Evolutionary conservation across 1,284 basidiomycete genomes (phyloP).

Genomic region (Melampsora americana): DNA sequence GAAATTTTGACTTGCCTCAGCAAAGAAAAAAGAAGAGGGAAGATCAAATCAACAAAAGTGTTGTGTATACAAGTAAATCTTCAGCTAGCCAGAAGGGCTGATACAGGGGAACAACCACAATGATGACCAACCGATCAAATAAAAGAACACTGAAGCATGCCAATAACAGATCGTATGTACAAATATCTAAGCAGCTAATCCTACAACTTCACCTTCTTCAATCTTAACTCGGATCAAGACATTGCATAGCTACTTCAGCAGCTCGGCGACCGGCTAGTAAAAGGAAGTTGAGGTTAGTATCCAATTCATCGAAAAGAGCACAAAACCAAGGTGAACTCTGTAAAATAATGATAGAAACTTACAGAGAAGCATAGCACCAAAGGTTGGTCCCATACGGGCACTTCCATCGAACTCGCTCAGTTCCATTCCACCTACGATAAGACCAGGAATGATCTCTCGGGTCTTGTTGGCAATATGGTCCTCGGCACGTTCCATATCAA

Average conservation of each 20-base stretch:
- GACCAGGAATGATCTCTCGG: conserved; percentile 72
- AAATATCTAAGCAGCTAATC: conserved; percentile 14
- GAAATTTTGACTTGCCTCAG: too few relatives aligned
- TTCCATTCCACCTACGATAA: conserved; percentile 68
- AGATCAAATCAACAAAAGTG: too few relatives aligned
- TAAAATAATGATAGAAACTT: background rate
- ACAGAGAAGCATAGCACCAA: conserved; percentile 46
- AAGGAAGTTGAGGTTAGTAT: too few relatives aligned
- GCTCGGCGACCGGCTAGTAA: conserved; percentile 32
- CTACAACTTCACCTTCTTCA: conserved; percentile 41
- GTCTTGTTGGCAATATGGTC: conserved; percentile 62
- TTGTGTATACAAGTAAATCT: too few relatives aligned
- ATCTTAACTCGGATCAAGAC: conserved; percentile 28
- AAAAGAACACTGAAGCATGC: too few relatives aligned
- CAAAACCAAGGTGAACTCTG: too few relatives aligned
- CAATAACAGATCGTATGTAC: too few relatives aligned
- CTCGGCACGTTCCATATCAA: conserved; percentile 71
- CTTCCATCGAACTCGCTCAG: conserved; percentile 76
- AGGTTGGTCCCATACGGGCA: conserved; percentile 73
- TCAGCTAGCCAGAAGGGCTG: too few relatives aligned
- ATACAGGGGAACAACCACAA: too few relatives aligned
- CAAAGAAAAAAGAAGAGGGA: too few relatives aligned
- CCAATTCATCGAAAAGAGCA: too few relatives aligned
- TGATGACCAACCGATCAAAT: too few relatives aligned
- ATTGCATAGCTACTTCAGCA: conserved; percentile 36